Percentiles rank a stretch among this genome's conserved stretches.
Conservation (phyloP, 441 rosid genomes). For the Erodium trifolium region DNA sequence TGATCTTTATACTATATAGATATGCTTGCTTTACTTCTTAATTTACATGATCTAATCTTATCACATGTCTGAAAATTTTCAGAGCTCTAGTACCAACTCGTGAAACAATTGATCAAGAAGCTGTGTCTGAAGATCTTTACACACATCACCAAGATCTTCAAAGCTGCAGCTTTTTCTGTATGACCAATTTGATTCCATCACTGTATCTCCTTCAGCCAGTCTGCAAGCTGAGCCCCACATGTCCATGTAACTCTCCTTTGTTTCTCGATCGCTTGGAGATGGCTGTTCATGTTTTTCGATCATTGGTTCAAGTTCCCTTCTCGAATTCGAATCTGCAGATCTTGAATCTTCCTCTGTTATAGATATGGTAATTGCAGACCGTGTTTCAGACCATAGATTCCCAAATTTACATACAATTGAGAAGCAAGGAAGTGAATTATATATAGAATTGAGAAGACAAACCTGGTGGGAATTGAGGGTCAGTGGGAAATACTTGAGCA, state of each 20-base stretch:
- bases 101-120: constrained; percentile 44
- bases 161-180: neutral
- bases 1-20: neutral
- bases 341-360: constrained; percentile 21
- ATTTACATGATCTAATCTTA: neutral
- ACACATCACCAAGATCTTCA: constrained; percentile 26
- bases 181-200: neutral
- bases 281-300: neutral
- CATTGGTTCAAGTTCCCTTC: neutral
- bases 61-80: neutral
- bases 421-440: no score
- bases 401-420: no score
- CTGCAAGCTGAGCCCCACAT: neutral
- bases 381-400: no score
- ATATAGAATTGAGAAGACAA: no score
- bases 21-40: neutral
- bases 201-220: no score
- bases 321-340: constrained; percentile 12
- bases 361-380: constrained; percentile 5
- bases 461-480: no score
- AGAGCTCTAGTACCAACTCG: constrained; percentile 29
- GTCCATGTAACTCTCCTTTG: neutral
- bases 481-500: constrained; percentile 15
- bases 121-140: constrained; percentile 33
- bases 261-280: neutral